Percentiles rank a stretch among this genome's conserved stretches.
These are phyloP conservation scores for Phlebiopsis gigantea DNA, from an alignment of 768 basidiomycete species.

Conservation along the genomic window DNA sequence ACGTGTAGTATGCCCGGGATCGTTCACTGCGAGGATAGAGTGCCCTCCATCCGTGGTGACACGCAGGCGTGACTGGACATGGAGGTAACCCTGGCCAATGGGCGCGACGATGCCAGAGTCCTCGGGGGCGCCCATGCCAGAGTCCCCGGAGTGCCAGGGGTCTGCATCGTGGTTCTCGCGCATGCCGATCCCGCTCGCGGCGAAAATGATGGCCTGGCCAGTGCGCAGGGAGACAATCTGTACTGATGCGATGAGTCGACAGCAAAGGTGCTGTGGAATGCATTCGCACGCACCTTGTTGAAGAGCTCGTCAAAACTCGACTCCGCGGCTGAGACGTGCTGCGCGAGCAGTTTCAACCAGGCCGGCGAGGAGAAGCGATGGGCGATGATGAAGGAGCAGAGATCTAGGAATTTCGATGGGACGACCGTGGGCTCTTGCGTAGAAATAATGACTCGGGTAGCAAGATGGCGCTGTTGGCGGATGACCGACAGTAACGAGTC, in stretches of 20 bases:
- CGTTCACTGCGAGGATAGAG: conserved; percentile 38
- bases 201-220: conserved; percentile 67
- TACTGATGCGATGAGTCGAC: conserved; percentile 36
- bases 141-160: not conserved
- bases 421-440: conserved; percentile 75
- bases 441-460: conserved; percentile 70
- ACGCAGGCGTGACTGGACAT: conserved; percentile 57
- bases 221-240: conserved; percentile 37
- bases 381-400: conserved; percentile 57
- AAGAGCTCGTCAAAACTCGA: conserved; percentile 66
- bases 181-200: conserved; percentile 43
- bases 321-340: conserved; percentile 56
- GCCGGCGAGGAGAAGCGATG: conserved; percentile 65
- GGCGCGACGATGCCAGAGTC: not conserved
- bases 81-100: conserved; percentile 54
- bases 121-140: not conserved
- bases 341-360: conserved; percentile 66
- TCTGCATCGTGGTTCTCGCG: not conserved
- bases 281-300: conserved; percentile 38
- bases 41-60: conserved; percentile 64
- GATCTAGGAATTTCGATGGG: conserved; percentile 59
- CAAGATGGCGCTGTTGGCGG: conserved; percentile 67
- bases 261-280: conserved; percentile 25
- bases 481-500: conserved; percentile 53
- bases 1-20: conserved; percentile 6